These are phyloP conservation scores for Amniculicola lignicola DNA, from an alignment of 495 filamentous ascomycete genomes.

Conservation along the genomic window DNA sequence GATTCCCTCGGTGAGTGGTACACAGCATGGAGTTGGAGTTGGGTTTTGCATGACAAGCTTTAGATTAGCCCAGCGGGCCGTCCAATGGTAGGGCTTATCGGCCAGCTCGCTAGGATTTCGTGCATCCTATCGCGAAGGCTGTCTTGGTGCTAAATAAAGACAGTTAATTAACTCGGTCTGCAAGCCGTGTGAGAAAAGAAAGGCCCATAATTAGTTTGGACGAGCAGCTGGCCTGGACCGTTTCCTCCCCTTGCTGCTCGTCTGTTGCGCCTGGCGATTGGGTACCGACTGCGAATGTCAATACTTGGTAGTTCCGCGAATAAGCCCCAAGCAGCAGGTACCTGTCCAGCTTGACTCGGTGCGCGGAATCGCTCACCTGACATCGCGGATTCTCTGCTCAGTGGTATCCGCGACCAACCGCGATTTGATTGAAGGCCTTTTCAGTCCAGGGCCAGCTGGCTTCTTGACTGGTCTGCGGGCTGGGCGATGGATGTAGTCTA, in stretches of 20 bases:
- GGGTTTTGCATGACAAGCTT: slow-evolving; percentile 33
- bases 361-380: slow-evolving; percentile 32
- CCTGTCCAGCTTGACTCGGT: slow-evolving; percentile 16
- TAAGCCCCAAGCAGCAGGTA: slow-evolving; percentile 26
- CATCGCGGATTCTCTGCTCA: slow-evolving; percentile 23
- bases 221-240: neutral
- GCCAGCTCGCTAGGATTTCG: slow-evolving; percentile 23
- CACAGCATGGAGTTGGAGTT: slow-evolving; percentile 5
- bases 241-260: slow-evolving; percentile 1
- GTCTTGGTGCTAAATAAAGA: slow-evolving; percentile 33
- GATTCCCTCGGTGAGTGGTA: slow-evolving; percentile 26
- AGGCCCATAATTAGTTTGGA: slow-evolving; percentile 32
- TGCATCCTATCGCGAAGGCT: slow-evolving; percentile 27
- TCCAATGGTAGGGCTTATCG: slow-evolving; percentile 36
- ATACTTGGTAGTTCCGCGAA: slow-evolving; percentile 31
- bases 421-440: too few species aligned
- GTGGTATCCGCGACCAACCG: slow-evolving; percentile 29
- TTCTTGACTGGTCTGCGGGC: too few species aligned
- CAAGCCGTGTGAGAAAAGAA: neutral
- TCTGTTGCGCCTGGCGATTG: slow-evolving; percentile 19
- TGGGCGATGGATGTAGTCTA: too few species aligned
- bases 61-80: slow-evolving; percentile 16
- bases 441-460: too few species aligned
- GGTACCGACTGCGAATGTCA: slow-evolving; percentile 30
- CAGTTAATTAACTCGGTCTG: slow-evolving; percentile 24